phyloP scores from a whole-genome alignment of 1,284 basidiomycete species.

The Irpex sp. region DNA sequence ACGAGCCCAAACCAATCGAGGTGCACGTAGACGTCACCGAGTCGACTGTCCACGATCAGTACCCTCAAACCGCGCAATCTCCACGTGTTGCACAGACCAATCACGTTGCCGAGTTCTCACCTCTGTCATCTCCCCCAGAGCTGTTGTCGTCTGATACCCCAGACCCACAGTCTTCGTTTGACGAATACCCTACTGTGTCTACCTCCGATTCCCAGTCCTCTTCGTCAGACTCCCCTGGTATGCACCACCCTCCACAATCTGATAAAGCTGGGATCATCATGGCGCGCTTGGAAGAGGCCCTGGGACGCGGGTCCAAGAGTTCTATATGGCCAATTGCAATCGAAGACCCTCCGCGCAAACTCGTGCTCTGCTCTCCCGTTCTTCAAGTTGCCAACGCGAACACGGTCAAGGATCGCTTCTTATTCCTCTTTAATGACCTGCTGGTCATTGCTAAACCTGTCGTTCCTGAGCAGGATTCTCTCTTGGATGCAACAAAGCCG shows the following conservation, averaged over 20 bases:
- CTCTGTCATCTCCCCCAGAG: slow-evolving; percentile 52
- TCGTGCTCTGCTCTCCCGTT: slow-evolving; percentile 83
- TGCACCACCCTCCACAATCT: slow-evolving; percentile 22
- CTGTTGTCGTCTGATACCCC: slow-evolving; percentile 63
- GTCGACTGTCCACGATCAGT: slow-evolving; percentile 9
- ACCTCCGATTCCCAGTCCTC: slow-evolving; percentile 46
- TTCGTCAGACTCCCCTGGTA: slow-evolving; percentile 36
- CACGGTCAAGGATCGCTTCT: slow-evolving; percentile 93
- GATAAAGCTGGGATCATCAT: slow-evolving; percentile 46
- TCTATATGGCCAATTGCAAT: slow-evolving; percentile 62
- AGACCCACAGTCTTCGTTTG: slow-evolving; percentile 64
- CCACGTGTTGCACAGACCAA: slow-evolving; percentile 15
- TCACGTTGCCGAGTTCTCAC: slow-evolving; percentile 20
- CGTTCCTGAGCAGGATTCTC: slow-evolving; percentile 55
- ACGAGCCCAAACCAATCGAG: slow-evolving; percentile 2
- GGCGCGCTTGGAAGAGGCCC: slow-evolving; percentile 65
- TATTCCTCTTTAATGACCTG: slow-evolving; percentile 94
- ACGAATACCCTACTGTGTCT: slow-evolving; percentile 52
- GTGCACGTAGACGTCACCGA: slow-evolving; percentile 11
- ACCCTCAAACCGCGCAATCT: slow-evolving; percentile 12
- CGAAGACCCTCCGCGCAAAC: slow-evolving; percentile 83
- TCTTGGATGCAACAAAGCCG: slow-evolving; percentile 56
- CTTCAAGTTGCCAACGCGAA: slow-evolving; percentile 92
- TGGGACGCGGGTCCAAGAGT: slow-evolving; percentile 57
- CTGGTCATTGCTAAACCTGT: slow-evolving; percentile 83